Base-by-base conservation (phyloP, 768 basidiomycete genomes). In the Amanita pseudoporphyria region DNA sequence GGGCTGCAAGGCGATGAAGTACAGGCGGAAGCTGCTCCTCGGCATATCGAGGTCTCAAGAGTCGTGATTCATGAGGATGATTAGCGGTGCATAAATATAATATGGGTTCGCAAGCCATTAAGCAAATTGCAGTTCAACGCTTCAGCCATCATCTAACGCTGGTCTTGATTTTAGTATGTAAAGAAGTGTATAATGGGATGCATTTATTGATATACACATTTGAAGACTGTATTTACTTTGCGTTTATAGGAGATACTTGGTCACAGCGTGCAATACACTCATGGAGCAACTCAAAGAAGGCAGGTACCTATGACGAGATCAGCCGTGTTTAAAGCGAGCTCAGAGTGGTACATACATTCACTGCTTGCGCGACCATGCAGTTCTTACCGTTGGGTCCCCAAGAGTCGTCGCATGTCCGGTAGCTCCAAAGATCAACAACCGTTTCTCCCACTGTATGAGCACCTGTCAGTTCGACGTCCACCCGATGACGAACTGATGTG, bases 331-430 rank as follows among this genome's bases (percentile, higher is more conserved):
- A 32, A 53, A 14, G 32, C 37, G 18, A 22, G n/a, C 16, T 19
- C 2, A 32, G 19, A 7, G 47, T 28, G 9, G 10, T 10, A 64
- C 78, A 57, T 46, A 91, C 90, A 62, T 92, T 69, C 19, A 92
- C 63, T 7, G 72, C 65, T 56, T 84, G 73, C 7, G 81, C 74
- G 10, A 93, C 82, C 1, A 79, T 54, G 50, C 88, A 90, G 55
- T 93, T 94, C 63, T 80, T 87, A 5, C 87, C 85, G 13, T 64
- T 63, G 2, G 69, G 58, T 0, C 88, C 87, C 90, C 90, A 94
- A 0, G 73, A 71, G 55, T 80, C 73, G 54, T 85, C 79, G 53
- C 72, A 78, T 6, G 63, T 44, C 13, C 63, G 65, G 64, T 83
- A 87, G 51, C 76, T 69, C 77, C 79, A 89, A 2, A 88, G 57